These are phyloP conservation scores for Colletotrichum orbiculare DNA, from an alignment of 2,329 filamentous ascomycete species.

Conservation along the genomic window DNA sequence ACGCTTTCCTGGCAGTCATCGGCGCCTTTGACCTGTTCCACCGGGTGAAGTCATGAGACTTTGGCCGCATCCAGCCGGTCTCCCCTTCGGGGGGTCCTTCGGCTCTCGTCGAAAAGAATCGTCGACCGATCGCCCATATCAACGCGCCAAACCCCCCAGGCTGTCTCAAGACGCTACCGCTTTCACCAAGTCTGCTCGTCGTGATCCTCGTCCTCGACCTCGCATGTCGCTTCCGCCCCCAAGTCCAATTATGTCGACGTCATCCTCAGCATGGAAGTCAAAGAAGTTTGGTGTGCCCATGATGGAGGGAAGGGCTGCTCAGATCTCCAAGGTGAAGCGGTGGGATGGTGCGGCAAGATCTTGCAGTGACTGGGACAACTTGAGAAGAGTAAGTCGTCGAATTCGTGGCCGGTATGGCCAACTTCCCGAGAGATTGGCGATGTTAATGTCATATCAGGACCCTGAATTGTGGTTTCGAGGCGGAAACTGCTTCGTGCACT, in stretches of 20 bases:
- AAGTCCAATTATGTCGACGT: conserved; percentile 22
- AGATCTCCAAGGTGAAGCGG: conserved; percentile 52
- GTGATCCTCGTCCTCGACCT: conserved; percentile 38
- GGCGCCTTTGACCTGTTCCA: conserved; percentile 17
- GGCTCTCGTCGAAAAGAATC: conserved; percentile 13
- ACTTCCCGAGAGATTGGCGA: no score
- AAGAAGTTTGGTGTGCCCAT: conserved; percentile 45
- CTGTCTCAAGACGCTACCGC: conserved; percentile 3
- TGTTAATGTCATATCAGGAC: conserved; percentile 61
- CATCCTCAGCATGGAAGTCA: conserved; percentile 46
- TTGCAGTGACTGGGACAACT: conserved; percentile 57
- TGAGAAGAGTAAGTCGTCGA: conserved; percentile 56
- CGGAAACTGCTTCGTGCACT: conserved; percentile 77
- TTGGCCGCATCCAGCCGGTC: conserved; percentile 24
- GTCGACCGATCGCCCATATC: conserved; percentile 24
- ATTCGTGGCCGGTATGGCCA: background rate
- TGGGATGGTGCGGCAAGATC: conserved; percentile 63
- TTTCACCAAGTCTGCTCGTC: conserved; percentile 18
- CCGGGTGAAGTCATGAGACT: background rate
- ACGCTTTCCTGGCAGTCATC: conserved; percentile 20
- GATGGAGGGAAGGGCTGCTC: conserved; percentile 42
- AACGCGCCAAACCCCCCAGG: conserved; percentile 19
- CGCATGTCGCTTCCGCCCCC: conserved; percentile 37
- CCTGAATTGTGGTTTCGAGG: conserved; percentile 75
- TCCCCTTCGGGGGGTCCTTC: background rate